Percentiles rank a stretch among this genome's conserved stretches.
These are phyloP conservation scores for Xylaria sp. DNA, from an alignment of 2,329 filamentous ascomycete species.

Conservation along the genomic window DNA sequence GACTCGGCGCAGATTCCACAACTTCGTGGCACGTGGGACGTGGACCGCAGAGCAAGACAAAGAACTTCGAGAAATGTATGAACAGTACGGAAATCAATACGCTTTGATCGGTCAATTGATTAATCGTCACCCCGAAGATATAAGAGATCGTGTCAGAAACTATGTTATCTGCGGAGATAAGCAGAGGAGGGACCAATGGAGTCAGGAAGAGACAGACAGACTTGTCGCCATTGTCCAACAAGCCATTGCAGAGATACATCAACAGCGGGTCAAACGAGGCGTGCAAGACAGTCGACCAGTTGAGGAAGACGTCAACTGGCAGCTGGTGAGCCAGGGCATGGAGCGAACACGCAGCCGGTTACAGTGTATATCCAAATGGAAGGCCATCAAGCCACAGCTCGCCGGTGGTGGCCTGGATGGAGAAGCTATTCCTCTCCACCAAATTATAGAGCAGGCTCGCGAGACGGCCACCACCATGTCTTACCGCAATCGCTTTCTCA, in stretches of 20 bases:
- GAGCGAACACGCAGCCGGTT: constrained; percentile 69
- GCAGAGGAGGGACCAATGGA: constrained; percentile 67
- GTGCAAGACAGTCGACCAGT: constrained; percentile 52
- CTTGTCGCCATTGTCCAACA: constrained; percentile 65
- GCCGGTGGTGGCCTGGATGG: constrained; percentile 44
- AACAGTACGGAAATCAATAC: constrained; percentile 68
- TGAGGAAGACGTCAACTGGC: constrained; percentile 73
- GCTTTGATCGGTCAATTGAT: constrained; percentile 69
- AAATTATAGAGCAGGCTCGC: constrained; percentile 48
- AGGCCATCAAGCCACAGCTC: constrained; percentile 52
- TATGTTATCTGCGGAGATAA: constrained; percentile 69
- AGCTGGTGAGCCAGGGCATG: constrained; percentile 71
- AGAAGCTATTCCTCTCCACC: constrained; percentile 35
- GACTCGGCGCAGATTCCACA: constrained; percentile 73
- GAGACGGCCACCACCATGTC: constrained; percentile 44
- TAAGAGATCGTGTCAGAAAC: constrained; percentile 77
- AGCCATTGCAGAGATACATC: constrained; percentile 61
- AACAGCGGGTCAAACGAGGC: constrained; percentile 48
- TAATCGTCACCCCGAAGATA: constrained; percentile 72
- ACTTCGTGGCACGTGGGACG: constrained; percentile 67
- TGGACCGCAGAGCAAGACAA: constrained; percentile 71
- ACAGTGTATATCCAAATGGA: constrained; percentile 77
- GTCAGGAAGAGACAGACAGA: constrained; percentile 66
- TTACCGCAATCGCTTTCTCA: constrained; percentile 42
- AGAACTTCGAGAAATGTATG: constrained; percentile 60